Conservation (phyloP, 352 stramenopile genomes). For the Phytophthora uliginosa region DNA sequence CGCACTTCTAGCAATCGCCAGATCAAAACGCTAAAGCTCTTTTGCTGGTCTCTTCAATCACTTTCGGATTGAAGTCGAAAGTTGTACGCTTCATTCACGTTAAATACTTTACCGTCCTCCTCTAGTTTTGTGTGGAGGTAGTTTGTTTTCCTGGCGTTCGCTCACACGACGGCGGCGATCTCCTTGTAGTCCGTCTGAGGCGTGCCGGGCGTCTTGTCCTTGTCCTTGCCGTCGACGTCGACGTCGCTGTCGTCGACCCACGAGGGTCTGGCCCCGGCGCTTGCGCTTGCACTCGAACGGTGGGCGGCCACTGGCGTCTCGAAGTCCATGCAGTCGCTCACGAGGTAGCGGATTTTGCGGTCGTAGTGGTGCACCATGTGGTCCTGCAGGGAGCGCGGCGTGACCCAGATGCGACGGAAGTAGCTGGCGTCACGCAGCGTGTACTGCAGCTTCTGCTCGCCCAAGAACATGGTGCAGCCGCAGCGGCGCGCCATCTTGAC, state of each 20-base stretch:
- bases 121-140: neutral
- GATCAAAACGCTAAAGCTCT: neutral
- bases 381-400: constrained; percentile 64
- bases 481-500: constrained; percentile 63
- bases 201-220: constrained; percentile 22
- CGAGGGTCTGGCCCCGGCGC: constrained; percentile 18
- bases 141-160: neutral
- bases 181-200: constrained; percentile 44
- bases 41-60: neutral
- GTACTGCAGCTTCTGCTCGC: constrained; percentile 80
- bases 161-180: constrained; percentile 49
- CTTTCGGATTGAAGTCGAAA: neutral
- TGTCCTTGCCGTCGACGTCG: constrained; percentile 8
- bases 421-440: constrained; percentile 71
- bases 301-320: constrained; percentile 42
- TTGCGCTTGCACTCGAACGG: constrained; percentile 23
- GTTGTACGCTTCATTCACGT: constrained; percentile 12
- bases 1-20: too few relatives aligned
- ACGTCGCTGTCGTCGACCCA: constrained; percentile 39
- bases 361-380: constrained; percentile 91
- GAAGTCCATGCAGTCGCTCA: constrained; percentile 68
- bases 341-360: constrained; percentile 69
- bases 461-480: constrained; percentile 71
- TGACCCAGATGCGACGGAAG: constrained; percentile 81
- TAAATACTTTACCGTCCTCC: constrained; percentile 32